Conservation (phyloP, 345 rosid genomes). For the Jatropha curcas region DNA sequence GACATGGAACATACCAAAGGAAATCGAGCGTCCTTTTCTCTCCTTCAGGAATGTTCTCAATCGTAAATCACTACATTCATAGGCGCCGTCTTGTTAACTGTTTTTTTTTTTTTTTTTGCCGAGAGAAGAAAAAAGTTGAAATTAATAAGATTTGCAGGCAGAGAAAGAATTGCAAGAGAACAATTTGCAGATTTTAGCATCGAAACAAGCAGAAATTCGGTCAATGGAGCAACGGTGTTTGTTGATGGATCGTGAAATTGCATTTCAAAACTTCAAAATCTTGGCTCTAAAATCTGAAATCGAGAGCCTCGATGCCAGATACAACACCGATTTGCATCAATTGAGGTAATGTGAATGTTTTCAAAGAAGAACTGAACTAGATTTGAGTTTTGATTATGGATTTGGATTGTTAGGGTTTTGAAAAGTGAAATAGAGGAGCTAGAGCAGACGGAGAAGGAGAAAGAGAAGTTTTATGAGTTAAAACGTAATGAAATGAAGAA, state of each 20-base stretch:
- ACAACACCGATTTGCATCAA: slow-evolving; percentile 28
- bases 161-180: slow-evolving; percentile 64
- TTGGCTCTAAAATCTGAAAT: slow-evolving; percentile 50
- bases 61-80: too few relatives aligned
- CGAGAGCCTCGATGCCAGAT: slow-evolving; percentile 40
- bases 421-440: slow-evolving; percentile 59
- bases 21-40: too few relatives aligned
- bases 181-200: slow-evolving; percentile 45
- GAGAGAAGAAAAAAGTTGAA: background rate
- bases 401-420: slow-evolving; percentile 41
- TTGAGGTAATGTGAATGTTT: slow-evolving; percentile 35
- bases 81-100: too few relatives aligned
- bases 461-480: slow-evolving; percentile 45
- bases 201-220: slow-evolving; percentile 43
- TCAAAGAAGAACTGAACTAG: background rate
- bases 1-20: too few relatives aligned
- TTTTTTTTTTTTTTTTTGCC: too few relatives aligned
- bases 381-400: background rate
- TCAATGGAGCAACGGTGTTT: slow-evolving; percentile 57
- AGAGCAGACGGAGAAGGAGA: slow-evolving; percentile 51
- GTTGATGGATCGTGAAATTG: slow-evolving; percentile 52
- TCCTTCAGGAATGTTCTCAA: too few relatives aligned
- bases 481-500: slow-evolving; percentile 52
- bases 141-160: slow-evolving; percentile 31
- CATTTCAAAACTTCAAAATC: slow-evolving; percentile 55